Percentiles rank a stretch among this genome's conserved stretches.
phyloP scores from a whole-genome alignment of 495 filamentous ascomycete species.

The Penicilliopsis zonata region DNA sequence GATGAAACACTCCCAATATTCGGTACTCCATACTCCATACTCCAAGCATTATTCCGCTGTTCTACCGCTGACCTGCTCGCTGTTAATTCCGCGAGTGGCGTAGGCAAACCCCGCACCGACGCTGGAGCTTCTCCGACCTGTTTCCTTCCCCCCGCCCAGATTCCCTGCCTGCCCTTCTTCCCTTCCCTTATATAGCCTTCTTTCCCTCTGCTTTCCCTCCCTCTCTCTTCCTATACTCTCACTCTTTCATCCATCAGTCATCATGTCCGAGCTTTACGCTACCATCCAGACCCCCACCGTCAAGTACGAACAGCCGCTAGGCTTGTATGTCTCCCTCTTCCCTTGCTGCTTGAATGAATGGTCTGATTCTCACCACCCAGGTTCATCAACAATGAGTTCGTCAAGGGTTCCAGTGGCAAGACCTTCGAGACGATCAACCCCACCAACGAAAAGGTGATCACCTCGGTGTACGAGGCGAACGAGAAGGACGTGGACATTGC shows the following conservation, averaged over 20 bases:
- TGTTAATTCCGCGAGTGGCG: no score
- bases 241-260: constrained; percentile 5
- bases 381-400: constrained; percentile 98
- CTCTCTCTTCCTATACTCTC: constrained; percentile 10
- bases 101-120: not conserved
- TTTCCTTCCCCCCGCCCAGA: no score
- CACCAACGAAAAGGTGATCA: constrained; percentile 55
- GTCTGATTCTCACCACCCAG: constrained; percentile 28
- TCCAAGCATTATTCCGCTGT: no score
- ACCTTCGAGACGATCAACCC: constrained; percentile 71
- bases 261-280: constrained; percentile 25
- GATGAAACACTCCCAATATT: no score
- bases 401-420: constrained; percentile 70
- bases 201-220: constrained; percentile 1
- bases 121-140: not conserved
- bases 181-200: not conserved
- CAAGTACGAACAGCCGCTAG: constrained; percentile 73
- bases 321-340: constrained; percentile 59
- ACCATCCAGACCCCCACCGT: constrained; percentile 30
- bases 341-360: not conserved
- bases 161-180: not conserved
- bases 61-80: no score
- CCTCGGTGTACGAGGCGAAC: constrained; percentile 75
- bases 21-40: no score
- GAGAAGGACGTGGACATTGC: constrained; percentile 83